Conservation (phyloP, 352 stramenopile genomes). For the Blastocystis sp. region DNA sequence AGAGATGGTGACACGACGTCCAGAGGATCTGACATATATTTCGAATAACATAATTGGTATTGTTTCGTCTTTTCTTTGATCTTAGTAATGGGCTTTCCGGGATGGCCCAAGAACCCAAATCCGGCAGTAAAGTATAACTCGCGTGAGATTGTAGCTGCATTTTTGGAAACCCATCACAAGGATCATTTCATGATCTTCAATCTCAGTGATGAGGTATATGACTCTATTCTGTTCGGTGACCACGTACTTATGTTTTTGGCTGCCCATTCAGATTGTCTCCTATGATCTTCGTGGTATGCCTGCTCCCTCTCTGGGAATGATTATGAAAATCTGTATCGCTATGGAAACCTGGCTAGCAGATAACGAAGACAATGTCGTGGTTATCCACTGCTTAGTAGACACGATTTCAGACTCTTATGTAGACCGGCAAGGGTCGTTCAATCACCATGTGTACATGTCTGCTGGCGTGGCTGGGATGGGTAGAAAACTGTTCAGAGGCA, state of each 20-base stretch:
- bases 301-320: constrained; percentile 34
- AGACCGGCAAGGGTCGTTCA: constrained; percentile 58
- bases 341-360: constrained; percentile 31
- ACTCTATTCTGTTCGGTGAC: constrained; percentile 20
- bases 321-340: constrained; percentile 54
- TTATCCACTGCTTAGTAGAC: constrained; percentile 31
- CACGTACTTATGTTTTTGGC: background rate
- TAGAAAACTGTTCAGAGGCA: constrained; percentile 5
- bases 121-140: constrained; percentile 1
- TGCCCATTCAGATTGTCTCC: background rate
- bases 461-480: constrained; percentile 29
- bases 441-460: constrained; percentile 51
- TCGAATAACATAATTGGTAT: constrained; percentile 52
- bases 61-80: background rate
- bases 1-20: constrained; percentile 17
- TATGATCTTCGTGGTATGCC: constrained; percentile 54
- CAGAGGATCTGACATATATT: constrained; percentile 60
- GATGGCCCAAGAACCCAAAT: constrained; percentile 52
- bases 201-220: constrained; percentile 57
- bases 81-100: constrained; percentile 56
- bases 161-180: constrained; percentile 47
- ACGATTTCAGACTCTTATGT: background rate
- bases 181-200: constrained; percentile 62
- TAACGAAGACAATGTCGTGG: constrained; percentile 8
- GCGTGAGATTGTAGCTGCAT: constrained; percentile 33